phyloP scores from a whole-genome alignment of 768 basidiomycete species.

The Pleurotus tuoliensis region DNA sequence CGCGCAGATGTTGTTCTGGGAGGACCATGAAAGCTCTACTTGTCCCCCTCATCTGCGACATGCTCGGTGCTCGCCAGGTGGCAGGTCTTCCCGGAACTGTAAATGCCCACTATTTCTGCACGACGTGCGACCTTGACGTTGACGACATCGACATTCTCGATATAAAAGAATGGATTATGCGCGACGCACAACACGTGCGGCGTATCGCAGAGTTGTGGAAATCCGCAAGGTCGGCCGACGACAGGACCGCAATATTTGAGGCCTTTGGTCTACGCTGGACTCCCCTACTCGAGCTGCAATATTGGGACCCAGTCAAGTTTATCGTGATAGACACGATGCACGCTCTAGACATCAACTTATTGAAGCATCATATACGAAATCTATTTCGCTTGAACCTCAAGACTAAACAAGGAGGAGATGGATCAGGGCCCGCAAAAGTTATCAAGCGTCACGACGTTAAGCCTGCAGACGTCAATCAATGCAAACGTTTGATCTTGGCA shows the following conservation, averaged over 20 bases:
- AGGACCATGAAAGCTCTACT: background rate
- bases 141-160: conserved; percentile 17
- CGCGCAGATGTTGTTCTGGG: no score
- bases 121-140: conserved; percentile 13
- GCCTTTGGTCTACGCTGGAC: conserved; percentile 24
- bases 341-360: conserved; percentile 24
- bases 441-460: background rate
- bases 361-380: conserved; percentile 21
- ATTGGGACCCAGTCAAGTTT: conserved; percentile 27
- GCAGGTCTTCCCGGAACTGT: background rate
- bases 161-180: conserved; percentile 11
- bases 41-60: background rate
- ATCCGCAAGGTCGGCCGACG: conserved; percentile 10
- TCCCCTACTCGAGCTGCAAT: conserved; percentile 26
- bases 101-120: conserved; percentile 18
- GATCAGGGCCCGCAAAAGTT: background rate
- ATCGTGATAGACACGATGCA: conserved; percentile 35
- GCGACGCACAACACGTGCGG: conserved; percentile 10
- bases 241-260: conserved; percentile 11
- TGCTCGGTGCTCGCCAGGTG: background rate
- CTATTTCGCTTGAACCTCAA: conserved; percentile 9
- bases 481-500: background rate
- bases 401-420: background rate
- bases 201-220: conserved; percentile 14
- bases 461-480: background rate